Percentiles rank a stretch among this genome's conserved stretches.
phyloP scores from a whole-genome alignment of 768 basidiomycete species.

The Kwoniella europaea region DNA sequence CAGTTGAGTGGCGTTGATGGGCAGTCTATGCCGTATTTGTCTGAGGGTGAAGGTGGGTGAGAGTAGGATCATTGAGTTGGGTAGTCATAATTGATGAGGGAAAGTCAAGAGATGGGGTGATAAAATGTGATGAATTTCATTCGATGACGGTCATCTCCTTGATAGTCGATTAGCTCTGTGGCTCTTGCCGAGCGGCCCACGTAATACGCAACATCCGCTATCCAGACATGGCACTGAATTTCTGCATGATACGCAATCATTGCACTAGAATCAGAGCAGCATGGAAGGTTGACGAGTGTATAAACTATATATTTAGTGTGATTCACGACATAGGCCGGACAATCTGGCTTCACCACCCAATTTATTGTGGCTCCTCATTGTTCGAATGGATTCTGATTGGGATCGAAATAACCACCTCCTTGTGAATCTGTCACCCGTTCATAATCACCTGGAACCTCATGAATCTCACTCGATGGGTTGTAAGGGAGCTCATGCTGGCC shows the following conservation, averaged over 20 bases:
- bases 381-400: background rate
- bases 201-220: background rate
- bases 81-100: background rate
- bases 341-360: background rate
- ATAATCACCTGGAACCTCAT: background rate
- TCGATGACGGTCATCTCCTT: background rate
- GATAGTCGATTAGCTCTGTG: background rate
- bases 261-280: too few species aligned
- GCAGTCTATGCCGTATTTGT: background rate
- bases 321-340: background rate
- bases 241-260: too few species aligned
- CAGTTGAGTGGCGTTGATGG: background rate
- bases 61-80: background rate
- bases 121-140: background rate
- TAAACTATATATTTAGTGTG: background rate
- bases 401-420: background rate
- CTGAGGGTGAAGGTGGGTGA: background rate
- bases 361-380: background rate
- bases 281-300: background rate
- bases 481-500: background rate
- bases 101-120: background rate
- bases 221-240: too few species aligned
- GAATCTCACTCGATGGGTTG: background rate
- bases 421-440: background rate
- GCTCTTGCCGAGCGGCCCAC: background rate